These are phyloP conservation scores for Aureobasidium sp. DNA, from an alignment of 2,329 filamentous ascomycete species.

Conservation along the genomic window DNA sequence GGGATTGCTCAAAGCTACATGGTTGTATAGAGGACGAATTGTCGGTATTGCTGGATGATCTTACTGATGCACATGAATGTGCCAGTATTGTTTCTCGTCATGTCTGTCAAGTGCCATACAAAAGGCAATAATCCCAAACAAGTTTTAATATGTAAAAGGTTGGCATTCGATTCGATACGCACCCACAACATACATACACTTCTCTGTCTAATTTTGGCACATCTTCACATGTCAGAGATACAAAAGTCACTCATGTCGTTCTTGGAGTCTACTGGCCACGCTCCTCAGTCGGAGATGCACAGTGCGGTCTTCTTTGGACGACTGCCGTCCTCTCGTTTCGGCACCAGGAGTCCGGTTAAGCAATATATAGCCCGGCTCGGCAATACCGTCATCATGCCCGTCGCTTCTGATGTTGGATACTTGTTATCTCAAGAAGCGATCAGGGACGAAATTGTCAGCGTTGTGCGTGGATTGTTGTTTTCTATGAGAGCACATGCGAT, in stretches of 20 bases:
- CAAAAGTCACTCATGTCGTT: background rate
- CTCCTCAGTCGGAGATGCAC: background rate
- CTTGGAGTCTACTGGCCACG: background rate
- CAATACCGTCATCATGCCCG: background rate
- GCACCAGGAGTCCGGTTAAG: conserved; percentile 6
- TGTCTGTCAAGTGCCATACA: background rate
- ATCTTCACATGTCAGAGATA: conserved; percentile 6
- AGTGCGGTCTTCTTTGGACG: background rate
- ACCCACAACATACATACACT: background rate
- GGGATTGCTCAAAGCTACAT: background rate
- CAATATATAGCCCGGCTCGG: conserved; percentile 3
- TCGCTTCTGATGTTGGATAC: background rate
- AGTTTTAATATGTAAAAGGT: background rate
- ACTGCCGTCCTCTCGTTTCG: background rate
- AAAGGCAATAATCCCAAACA: background rate
- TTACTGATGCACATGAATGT: background rate
- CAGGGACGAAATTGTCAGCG: no score
- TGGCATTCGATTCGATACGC: background rate
- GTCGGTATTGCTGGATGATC: background rate
- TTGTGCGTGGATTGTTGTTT: background rate
- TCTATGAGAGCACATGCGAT: background rate
- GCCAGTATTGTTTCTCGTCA: background rate
- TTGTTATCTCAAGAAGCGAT: background rate
- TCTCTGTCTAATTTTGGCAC: background rate
- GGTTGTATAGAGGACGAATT: background rate